phyloP scores from a whole-genome alignment of 345 rosid genomes.

The Brassica carinata region DNA sequence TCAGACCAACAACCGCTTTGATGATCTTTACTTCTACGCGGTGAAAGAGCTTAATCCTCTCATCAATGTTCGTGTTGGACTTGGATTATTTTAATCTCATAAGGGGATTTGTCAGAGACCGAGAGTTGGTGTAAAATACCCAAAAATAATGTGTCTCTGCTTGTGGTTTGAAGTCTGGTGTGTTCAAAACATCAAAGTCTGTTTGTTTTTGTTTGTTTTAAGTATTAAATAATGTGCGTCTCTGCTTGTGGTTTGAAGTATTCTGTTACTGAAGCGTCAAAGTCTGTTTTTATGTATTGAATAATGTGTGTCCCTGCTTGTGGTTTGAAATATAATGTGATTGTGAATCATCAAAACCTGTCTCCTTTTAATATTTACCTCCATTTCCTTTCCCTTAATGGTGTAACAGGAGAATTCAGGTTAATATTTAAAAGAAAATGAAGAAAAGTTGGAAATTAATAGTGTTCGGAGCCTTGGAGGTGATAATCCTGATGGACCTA shows the following conservation, averaged over 20 bases:
- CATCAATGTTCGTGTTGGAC: constrained; percentile 3
- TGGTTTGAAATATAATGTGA: neutral
- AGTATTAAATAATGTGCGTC: neutral
- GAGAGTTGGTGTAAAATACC: neutral
- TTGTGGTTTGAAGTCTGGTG: neutral
- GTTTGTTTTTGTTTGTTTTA: neutral
- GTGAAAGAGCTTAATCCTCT: neutral
- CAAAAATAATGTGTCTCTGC: neutral
- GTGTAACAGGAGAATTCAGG: neutral
- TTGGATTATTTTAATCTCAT: constrained; percentile 2
- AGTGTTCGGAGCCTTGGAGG: too few species aligned
- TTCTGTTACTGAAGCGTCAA: neutral
- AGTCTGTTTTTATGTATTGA: neutral
- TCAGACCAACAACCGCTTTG: constrained; percentile 8
- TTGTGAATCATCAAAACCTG: neutral
- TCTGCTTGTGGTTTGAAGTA: constrained; percentile 1
- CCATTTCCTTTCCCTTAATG: constrained; percentile 4
- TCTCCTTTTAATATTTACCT: neutral
- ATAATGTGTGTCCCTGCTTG: neutral
- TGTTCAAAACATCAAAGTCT: neutral
- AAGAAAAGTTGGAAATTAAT: neutral
- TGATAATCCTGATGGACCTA: too few species aligned
- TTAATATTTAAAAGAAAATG: neutral
- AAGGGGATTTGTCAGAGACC: neutral
- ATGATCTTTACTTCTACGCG: constrained; percentile 28